Percentiles rank a stretch among this genome's conserved stretches.
These are phyloP conservation scores for Dispira simplex DNA, from an alignment of 192 early-diverging fungal species.

Conservation along the genomic window DNA sequence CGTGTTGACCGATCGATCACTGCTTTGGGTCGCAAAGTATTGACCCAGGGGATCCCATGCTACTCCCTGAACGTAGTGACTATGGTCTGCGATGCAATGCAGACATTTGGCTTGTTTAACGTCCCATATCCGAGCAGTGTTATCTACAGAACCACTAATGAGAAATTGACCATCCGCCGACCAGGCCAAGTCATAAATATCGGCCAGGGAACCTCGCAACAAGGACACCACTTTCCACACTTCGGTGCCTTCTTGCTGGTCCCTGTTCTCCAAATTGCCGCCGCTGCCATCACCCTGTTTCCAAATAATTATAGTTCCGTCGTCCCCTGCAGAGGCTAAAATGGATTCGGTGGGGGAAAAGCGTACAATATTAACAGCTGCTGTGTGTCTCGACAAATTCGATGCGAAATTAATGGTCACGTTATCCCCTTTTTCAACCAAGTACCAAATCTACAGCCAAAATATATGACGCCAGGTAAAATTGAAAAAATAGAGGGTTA, in stretches of 20 bases:
- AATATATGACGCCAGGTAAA: neutral
- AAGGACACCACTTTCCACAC: conserved; percentile 55
- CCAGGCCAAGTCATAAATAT: conserved; percentile 91
- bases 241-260: conserved; percentile 43
- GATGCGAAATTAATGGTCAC: conserved; percentile 63
- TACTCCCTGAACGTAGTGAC: conserved; percentile 93
- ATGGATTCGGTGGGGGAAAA: conserved; percentile 58
- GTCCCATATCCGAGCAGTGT: conserved; percentile 75
- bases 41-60: conserved; percentile 85
- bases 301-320: conserved; percentile 83
- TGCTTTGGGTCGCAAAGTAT: conserved; percentile 83
- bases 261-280: conserved; percentile 21
- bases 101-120: conserved; percentile 49
- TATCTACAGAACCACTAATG: conserved; percentile 76
- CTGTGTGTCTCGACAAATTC: conserved; percentile 68
- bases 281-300: conserved; percentile 39
- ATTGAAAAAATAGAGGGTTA: too few relatives aligned
- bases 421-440: conserved; percentile 23
- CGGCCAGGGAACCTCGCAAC: conserved; percentile 58
- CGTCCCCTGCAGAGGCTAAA: conserved; percentile 83
- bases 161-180: conserved; percentile 72
- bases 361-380: conserved; percentile 84
- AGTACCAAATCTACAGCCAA: conserved; percentile 38
- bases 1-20: conserved; percentile 46
- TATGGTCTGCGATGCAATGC: conserved; percentile 65